Base-by-base conservation (phyloP, 106 monocot species). In the Alisma plantagoaquatica region DNA sequence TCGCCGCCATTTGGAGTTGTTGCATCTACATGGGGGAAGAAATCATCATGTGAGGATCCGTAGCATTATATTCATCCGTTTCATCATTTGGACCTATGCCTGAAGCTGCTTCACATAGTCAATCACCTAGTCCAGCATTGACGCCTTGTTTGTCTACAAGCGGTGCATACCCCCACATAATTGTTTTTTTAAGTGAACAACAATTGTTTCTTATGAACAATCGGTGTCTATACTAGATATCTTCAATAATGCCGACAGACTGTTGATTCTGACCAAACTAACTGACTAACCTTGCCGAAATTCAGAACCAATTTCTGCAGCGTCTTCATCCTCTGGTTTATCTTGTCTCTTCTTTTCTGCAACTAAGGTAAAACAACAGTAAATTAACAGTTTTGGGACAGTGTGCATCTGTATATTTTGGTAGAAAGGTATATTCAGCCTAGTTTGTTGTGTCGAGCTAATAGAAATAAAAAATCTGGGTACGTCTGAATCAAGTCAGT, bases 61-160 rank as follows among this genome's bases (percentile, higher is more conserved):
- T 52, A 6, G 14, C 35, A 6, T 7, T 38, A 6, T 68, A 27
- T 48, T 59, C 76, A 87, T 78, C 54, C 74, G 67, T 49, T 47
- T 78, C 75, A 84, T 84, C 74, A 84, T 64, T 31, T 72, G 74
- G 10, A 77, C 46, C 46, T 80, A 84, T 1, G 77, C 74, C 54
- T 84, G 84, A 16, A 84, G 59, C 45, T 84, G 77, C 72, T 84
- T 91, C 68, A 91, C n/a, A 72, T 91, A 80, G 17, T 80, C 84
- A 57, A 91, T 91, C 62, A 84, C 90, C 69, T 91, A 77, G 54
- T 84, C 87, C 7, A 87, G 77, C 75, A 87, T 78, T 10, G 87
- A 87, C 22, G 87, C 87, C 49, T 82, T 87, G 35, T 91, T 84
- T 0, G 74, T 77, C 90, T 91, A 27, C 11, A 15, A 58, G 12